These are phyloP conservation scores for Spiromastix sp. DNA, from an alignment of 2,329 filamentous ascomycete genomes.

Conservation along the genomic window DNA sequence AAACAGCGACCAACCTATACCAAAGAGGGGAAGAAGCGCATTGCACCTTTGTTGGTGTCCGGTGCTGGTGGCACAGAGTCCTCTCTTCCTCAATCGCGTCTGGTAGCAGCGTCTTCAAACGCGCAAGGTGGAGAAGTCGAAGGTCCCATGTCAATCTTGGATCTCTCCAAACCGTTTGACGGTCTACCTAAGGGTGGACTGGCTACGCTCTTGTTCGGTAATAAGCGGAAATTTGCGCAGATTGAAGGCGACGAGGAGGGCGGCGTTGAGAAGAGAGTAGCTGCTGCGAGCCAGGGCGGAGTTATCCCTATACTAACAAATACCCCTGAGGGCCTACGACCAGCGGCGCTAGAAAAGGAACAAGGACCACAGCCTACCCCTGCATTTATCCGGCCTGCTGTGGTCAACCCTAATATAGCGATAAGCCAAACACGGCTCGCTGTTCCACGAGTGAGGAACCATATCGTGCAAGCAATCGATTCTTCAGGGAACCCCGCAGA, in stretches of 20 bases:
- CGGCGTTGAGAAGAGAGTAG: constrained; percentile 48
- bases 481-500: constrained; percentile 33
- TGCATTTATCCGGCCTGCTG: constrained; percentile 77
- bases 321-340: constrained; percentile 65
- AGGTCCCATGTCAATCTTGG: constrained; percentile 69
- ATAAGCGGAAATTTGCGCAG: constrained; percentile 73
- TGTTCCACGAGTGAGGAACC: constrained; percentile 72
- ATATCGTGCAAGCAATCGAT: constrained; percentile 75
- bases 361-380: constrained; percentile 57
- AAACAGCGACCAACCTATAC: constrained; percentile 91
- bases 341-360: constrained; percentile 50
- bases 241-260: constrained; percentile 67
- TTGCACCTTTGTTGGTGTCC: constrained; percentile 83
- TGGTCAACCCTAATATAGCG: constrained; percentile 70
- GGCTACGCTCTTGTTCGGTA: constrained; percentile 75
- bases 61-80: constrained; percentile 79
- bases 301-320: constrained; percentile 67
- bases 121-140: constrained; percentile 55
- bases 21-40: constrained; percentile 93
- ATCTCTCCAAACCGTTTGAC: constrained; percentile 88
- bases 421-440: constrained; percentile 77
- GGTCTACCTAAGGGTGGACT: constrained; percentile 85
- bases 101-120: constrained; percentile 64
- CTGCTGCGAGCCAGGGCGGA: constrained; percentile 51
- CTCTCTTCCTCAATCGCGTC: constrained; percentile 76